Conservation (phyloP, 306 rosid species). For the Corylus avellana region DNA sequence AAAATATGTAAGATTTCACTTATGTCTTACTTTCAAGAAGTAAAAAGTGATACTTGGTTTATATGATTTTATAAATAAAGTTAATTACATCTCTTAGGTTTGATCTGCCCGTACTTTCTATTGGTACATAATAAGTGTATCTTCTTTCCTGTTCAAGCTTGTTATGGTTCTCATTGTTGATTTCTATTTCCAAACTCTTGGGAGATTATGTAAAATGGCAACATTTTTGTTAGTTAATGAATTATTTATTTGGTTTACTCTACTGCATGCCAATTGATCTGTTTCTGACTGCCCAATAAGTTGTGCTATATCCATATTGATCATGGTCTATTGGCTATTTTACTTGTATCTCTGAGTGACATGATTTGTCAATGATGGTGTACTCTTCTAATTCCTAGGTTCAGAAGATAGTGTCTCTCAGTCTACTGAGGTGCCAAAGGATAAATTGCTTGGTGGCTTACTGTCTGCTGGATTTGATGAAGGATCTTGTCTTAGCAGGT, state of each 20-base stretch:
- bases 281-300: not conserved
- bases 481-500: conserved; percentile 63
- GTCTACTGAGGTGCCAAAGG: conserved; percentile 36
- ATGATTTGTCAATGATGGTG: conserved; percentile 5
- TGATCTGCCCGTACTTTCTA: not conserved
- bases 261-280: not conserved
- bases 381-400: conserved; percentile 33
- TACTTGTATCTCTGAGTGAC: conserved; percentile 5
- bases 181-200: not conserved
- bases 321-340: not conserved
- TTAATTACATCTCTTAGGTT: not conserved
- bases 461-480: conserved; percentile 56
- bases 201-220: not conserved
- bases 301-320: not conserved
- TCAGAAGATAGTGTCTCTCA: conserved; percentile 28
- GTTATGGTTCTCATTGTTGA: not conserved
- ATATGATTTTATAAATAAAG: not conserved
- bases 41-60: not conserved
- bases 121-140: not conserved
- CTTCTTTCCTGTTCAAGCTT: conserved; percentile 1
- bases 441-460: conserved; percentile 55
- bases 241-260: not conserved
- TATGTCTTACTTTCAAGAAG: not conserved
- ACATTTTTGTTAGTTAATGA: not conserved
- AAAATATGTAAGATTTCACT: not conserved